Evolutionary conservation across 345 rosid species (phyloP), one percentile per base, ranked within the genome.

Genomic region (Salix brachista): DNA sequence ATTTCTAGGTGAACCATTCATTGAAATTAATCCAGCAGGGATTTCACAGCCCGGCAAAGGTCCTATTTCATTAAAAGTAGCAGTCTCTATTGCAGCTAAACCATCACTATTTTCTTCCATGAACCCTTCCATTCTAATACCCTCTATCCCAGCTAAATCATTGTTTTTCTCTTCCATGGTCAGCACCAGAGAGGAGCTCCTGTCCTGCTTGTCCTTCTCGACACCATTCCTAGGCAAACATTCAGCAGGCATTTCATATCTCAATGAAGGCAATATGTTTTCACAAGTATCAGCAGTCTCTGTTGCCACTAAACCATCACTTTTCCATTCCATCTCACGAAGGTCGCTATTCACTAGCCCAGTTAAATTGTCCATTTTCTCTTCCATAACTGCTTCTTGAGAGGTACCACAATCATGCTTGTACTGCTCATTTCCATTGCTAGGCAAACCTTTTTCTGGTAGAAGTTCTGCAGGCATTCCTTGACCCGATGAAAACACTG

Each of bases 41-140:
- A 68, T n/a, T 42, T 65, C 69, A 70, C 62, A 77, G 21, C 58
- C 36, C 16, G 23, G 52, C 13, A 52, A 77, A 37, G 65, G 65
- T 54, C 46, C 50, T 41, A 62, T 62, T 28, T 72, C 70, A 58
- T 70, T 54, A 39, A 10, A 12, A n/a, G 10, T 41, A 52, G 44
- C 69, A 34, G 19, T 61, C n/a, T 67, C 74, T 7, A n/a, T 21
- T 12, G 26, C 65, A 37, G 64, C 71, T 52, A 56, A 12, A 67
- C 13, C 28, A 79, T 75, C 44, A 32, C 8, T 66, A 77, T 69
- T 74, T 76, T 75, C 77, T 76, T 78, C 71, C 65, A 44, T 26
- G 67, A 34, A n/a, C 32, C 32, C 69, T 62, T 46, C 62, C 23
- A 62, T 37, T 44, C 4, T 36, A 4, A 2, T 23, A 60, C 58